phyloP scores from a whole-genome alignment of 2,329 filamentous ascomycete species.

The Xylariaceae sp. region DNA sequence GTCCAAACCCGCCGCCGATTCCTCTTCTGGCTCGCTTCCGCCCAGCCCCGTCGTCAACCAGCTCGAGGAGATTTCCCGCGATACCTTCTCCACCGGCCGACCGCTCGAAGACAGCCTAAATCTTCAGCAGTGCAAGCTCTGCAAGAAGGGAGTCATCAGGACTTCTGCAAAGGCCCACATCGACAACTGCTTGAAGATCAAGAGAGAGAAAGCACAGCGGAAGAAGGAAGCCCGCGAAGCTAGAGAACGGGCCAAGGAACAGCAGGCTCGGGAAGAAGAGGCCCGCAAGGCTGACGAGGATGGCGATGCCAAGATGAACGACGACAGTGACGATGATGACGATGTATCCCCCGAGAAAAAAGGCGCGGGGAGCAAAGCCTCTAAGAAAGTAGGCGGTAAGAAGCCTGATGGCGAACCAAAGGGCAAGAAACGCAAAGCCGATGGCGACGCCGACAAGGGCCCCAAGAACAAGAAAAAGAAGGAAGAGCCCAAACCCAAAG shows the following conservation, averaged over 20 bases:
- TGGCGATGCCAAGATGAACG: constrained; percentile 35
- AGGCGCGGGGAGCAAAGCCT: constrained; percentile 35
- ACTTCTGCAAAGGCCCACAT: constrained; percentile 75
- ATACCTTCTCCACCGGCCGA: constrained; percentile 76
- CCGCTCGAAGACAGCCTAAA: constrained; percentile 78
- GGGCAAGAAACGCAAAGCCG: constrained; percentile 75
- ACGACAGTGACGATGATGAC: constrained; percentile 48
- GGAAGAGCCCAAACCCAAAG: constrained; percentile 81
- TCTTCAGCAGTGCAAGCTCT: constrained; percentile 85
- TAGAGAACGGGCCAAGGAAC: constrained; percentile 60
- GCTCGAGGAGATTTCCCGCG: constrained; percentile 70
- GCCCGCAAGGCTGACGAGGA: constrained; percentile 48
- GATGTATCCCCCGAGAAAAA: constrained; percentile 42
- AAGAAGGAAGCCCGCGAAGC: constrained; percentile 74
- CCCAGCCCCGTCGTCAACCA: constrained; percentile 59
- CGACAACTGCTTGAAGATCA: constrained; percentile 75
- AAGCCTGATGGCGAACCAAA: constrained; percentile 61
- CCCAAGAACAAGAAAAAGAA: constrained; percentile 93
- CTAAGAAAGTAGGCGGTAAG: constrained; percentile 64
- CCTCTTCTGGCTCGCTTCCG: constrained; percentile 40
- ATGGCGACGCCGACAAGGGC: constrained; percentile 72
- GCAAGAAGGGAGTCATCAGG: constrained; percentile 81
- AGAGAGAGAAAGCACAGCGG: constrained; percentile 74
- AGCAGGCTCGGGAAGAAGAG: constrained; percentile 56
- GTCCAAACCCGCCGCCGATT: constrained; percentile 39